Evolutionary conservation across 805 yeast genomes (phyloP).

Genomic region (Tetrapisispora taiwanensis): DNA sequence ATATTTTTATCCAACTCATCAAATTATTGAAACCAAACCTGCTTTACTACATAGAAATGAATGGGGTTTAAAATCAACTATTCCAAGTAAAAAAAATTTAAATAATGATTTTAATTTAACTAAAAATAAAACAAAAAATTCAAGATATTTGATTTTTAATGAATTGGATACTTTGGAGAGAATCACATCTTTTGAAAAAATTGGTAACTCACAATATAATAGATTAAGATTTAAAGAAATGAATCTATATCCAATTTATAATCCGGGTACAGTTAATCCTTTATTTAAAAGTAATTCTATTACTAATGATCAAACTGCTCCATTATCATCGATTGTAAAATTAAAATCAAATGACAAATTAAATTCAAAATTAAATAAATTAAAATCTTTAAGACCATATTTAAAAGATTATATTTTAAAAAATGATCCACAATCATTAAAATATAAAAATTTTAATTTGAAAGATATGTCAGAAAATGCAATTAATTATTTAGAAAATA

Average conservation of each 20-base stretch:
- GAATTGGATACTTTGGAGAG: conserved; percentile 58
- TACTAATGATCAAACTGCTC: conserved; percentile 10
- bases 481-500: conserved; percentile 31
- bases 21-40: conserved; percentile 59
- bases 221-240: conserved; percentile 60
- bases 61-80: conserved; percentile 63
- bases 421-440: conserved; percentile 37
- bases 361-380: conserved; percentile 8
- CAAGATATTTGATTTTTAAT: conserved; percentile 51
- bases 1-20: conserved; percentile 49
- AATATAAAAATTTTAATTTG: conserved; percentile 21
- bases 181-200: conserved; percentile 62
- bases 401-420: conserved; percentile 47
- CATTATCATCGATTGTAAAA: conserved; percentile 14
- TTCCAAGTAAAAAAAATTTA: conserved; percentile 53
- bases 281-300: conserved; percentile 17
- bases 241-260: conserved; percentile 35
- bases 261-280: conserved; percentile 27
- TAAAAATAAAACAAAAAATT: conserved; percentile 50
- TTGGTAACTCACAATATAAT: conserved; percentile 46
- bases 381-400: conserved; percentile 36
- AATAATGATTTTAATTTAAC: conserved; percentile 52
- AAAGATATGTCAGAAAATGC: conserved; percentile 32
- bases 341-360: conserved; percentile 5
- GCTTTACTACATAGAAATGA: conserved; percentile 54